These are phyloP conservation scores for Elymus sibiricus DNA, from an alignment of 176 grass and related monocot species.

Conservation along the genomic window DNA sequence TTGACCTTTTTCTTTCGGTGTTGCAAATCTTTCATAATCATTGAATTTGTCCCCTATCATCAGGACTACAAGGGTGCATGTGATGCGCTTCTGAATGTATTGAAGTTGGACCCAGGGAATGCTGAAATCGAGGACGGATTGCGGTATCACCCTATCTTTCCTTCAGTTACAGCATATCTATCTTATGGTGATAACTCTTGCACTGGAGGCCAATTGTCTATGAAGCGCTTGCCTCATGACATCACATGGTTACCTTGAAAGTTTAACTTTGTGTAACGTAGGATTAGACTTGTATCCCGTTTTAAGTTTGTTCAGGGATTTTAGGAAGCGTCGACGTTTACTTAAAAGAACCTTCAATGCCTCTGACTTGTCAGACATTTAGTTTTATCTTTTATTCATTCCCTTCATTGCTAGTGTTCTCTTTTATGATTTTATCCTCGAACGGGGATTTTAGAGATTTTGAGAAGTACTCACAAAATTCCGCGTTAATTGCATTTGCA, in stretches of 20 bases:
- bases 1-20: background rate
- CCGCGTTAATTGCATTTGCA: background rate
- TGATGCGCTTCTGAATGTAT: background rate
- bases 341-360: no score
- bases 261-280: no score
- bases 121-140: background rate
- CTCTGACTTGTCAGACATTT: no score
- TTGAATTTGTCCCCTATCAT: background rate
- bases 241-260: no score
- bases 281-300: no score
- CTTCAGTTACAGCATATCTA: background rate
- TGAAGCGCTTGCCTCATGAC: background rate
- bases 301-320: no score
- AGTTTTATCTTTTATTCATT: no score
- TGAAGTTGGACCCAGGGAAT: background rate
- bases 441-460: background rate
- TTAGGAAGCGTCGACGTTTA: no score
- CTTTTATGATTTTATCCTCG: no score
- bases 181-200: background rate
- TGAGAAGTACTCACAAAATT: background rate
- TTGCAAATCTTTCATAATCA: background rate
- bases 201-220: background rate
- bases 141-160: background rate
- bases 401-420: background rate
- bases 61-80: constrained; percentile 6